Conservation (phyloP, 495 filamentous ascomycete species). For the Neurospora tetraspora region DNA sequence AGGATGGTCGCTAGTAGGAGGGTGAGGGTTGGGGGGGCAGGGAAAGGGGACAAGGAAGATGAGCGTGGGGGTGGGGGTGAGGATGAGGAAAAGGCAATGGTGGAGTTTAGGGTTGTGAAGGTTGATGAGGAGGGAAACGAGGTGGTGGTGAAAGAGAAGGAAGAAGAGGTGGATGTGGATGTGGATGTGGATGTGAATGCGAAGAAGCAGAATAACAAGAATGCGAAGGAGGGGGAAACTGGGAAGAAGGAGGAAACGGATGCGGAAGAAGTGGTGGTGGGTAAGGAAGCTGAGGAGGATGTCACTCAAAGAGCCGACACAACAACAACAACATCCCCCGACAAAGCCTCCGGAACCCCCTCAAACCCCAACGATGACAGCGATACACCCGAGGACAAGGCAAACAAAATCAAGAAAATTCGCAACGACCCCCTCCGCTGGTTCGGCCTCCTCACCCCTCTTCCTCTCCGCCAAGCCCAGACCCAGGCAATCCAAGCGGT, state of each 20-base stretch:
- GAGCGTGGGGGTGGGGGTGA: background rate
- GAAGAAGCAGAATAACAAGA: background rate
- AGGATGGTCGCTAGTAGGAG: constrained; percentile 54
- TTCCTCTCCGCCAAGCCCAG: constrained; percentile 51
- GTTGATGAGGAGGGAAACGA: background rate
- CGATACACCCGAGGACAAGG: background rate
- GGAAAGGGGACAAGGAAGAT: background rate
- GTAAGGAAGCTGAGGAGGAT: too few species aligned
- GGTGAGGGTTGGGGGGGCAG: constrained; percentile 9
- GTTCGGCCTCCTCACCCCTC: constrained; percentile 60
- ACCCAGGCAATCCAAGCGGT: constrained; percentile 31
- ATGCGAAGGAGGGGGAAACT: background rate
- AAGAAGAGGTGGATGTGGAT: background rate
- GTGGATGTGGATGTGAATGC: too few species aligned
- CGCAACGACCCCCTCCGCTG: constrained; percentile 50
- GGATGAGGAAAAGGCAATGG: background rate
- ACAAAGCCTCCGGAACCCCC: too few species aligned
- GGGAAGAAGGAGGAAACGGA: background rate
- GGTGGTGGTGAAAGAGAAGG: background rate
- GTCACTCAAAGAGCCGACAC: too few species aligned
- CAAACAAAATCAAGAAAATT: background rate
- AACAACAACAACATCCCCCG: too few species aligned
- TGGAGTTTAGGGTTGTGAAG: background rate
- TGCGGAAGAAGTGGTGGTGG: too few species aligned
- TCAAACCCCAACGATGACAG: background rate